phyloP scores from a whole-genome alignment of 345 rosid genomes.

The Pistacia atlantica region DNA sequence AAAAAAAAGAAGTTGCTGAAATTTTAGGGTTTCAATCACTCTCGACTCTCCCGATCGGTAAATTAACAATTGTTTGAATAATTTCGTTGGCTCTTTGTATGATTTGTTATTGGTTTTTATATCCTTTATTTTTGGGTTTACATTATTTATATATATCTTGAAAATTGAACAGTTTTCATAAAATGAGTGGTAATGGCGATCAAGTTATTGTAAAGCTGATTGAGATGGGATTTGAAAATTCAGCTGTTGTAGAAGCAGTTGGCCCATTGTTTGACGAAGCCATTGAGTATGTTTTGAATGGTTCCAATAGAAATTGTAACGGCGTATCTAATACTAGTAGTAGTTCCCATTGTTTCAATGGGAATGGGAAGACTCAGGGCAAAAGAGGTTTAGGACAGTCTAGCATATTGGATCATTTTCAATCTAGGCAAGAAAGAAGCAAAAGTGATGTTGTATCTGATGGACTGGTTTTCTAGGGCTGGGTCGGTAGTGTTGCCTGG shows the following conservation, averaged over 20 bases:
- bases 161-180: background rate
- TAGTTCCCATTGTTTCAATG: conserved; percentile 28
- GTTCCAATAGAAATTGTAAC: conserved; percentile 26
- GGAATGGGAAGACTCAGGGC: conserved; percentile 26
- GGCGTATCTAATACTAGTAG: conserved; percentile 18
- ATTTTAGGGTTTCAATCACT: background rate
- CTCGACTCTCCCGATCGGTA: background rate
- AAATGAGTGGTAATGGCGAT: conserved; percentile 39
- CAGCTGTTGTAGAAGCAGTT: conserved; percentile 45
- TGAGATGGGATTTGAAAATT: conserved; percentile 74
- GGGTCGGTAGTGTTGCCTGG: conserved; percentile 25
- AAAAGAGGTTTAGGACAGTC: conserved; percentile 51
- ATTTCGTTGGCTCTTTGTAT: too few species aligned
- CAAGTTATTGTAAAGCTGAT: conserved; percentile 45
- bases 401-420: conserved; percentile 64
- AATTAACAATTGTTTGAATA: too few species aligned
- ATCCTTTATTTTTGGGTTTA: background rate
- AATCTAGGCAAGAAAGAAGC: conserved; percentile 32
- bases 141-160: background rate
- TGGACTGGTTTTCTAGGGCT: conserved; percentile 25
- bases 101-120: background rate
- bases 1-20: background rate
- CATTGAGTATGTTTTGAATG: conserved; percentile 54
- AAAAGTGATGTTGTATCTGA: conserved; percentile 19
- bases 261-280: conserved; percentile 63